A percentile compares a stretch with the other conserved stretches of the same genome.
These are phyloP conservation scores for Hypoxylon sp. DNA, from an alignment of 2,329 filamentous ascomycete genomes.

Conservation along the genomic window DNA sequence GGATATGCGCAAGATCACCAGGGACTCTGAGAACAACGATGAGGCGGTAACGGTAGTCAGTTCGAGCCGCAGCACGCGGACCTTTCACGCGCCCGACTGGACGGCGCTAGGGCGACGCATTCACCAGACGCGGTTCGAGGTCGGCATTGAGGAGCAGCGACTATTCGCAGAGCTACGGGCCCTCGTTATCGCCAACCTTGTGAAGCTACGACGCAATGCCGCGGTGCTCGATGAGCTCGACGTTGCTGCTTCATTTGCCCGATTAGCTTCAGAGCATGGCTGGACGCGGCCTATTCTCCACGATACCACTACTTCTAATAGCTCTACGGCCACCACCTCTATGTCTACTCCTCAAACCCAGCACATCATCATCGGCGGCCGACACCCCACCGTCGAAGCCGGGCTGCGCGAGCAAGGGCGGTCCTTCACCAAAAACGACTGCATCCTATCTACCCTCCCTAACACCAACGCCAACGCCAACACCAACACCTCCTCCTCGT, in stretches of 20 bases:
- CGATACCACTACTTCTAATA: slow-evolving; percentile 53
- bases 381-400: slow-evolving; percentile 92
- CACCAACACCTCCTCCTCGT: slow-evolving; percentile 65
- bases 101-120: slow-evolving; percentile 83
- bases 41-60: slow-evolving; percentile 65
- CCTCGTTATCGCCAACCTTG: slow-evolving; percentile 83
- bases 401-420: slow-evolving; percentile 85
- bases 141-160: slow-evolving; percentile 85
- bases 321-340: slow-evolving; percentile 2
- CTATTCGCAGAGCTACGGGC: slow-evolving; percentile 83
- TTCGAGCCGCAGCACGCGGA: slow-evolving; percentile 85
- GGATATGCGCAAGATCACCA: slow-evolving; percentile 64
- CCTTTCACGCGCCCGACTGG: slow-evolving; percentile 89
- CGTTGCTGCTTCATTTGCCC: slow-evolving; percentile 87
- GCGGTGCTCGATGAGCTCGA: slow-evolving; percentile 94
- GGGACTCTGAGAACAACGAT: slow-evolving; percentile 10
- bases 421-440: slow-evolving; percentile 88
- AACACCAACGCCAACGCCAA: slow-evolving; percentile 53
- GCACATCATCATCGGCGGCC: slow-evolving; percentile 86
- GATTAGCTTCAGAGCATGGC: slow-evolving; percentile 79
- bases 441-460: slow-evolving; percentile 70
- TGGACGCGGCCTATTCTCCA: slow-evolving; percentile 82
- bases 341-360: slow-evolving; percentile 58
- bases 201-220: slow-evolving; percentile 90
- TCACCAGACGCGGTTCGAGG: slow-evolving; percentile 82